Evolutionary conservation across 495 filamentous ascomycete genomes (phyloP).

Genomic region (Penicillium psychrofluorescens): DNA sequence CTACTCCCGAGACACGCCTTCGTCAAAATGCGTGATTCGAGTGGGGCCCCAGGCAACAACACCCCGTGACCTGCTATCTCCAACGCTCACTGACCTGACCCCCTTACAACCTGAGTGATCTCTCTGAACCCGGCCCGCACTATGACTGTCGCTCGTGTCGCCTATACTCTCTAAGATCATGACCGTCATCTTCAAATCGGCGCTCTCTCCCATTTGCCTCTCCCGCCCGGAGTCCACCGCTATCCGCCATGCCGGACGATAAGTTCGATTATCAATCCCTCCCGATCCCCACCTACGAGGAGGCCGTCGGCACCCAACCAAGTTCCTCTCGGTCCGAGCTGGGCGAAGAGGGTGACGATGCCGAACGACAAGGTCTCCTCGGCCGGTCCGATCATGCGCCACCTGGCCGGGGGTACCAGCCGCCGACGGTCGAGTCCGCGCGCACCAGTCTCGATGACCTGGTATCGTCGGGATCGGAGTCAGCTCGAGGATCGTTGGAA

Average conservation of each 20-base stretch:
- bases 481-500: conserved; percentile 44
- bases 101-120: no score
- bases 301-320: conserved; percentile 59
- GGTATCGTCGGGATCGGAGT: conserved; percentile 33
- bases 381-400: conserved; percentile 17
- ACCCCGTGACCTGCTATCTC: no score
- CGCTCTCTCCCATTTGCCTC: conserved; percentile 20
- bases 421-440: conserved; percentile 68
- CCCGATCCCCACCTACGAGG: conserved; percentile 93
- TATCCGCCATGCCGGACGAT: conserved; percentile 47
- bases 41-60: no score
- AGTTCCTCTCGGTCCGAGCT: conserved; percentile 59
- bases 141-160: conserved; percentile 13
- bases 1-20: no score
- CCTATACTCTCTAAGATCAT: conserved; percentile 29
- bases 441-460: conserved; percentile 55
- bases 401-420: conserved; percentile 52
- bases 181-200: conserved; percentile 28
- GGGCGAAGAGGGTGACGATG: conserved; percentile 44
- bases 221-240: conserved; percentile 27
- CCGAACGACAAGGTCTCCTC: conserved; percentile 57
- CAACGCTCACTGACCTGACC: no score
- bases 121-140: no score
- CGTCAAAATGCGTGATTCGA: no score
- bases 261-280: conserved; percentile 58